phyloP scores from a whole-genome alignment of 129 eudicot genomes.

The Deinandra increscens region DNA sequence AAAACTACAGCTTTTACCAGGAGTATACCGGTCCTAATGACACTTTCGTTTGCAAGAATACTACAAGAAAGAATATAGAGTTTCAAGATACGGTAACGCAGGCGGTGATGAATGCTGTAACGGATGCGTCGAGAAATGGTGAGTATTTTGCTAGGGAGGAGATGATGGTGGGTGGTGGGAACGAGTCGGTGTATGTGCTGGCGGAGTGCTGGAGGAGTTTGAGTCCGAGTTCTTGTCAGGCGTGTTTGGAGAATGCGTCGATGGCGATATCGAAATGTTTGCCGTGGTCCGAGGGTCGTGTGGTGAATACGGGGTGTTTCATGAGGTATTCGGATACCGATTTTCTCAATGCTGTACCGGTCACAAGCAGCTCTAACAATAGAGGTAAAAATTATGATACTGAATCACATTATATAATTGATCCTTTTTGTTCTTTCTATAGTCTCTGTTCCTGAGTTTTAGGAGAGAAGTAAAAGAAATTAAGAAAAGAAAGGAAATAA shows the following conservation, averaged over 20 bases:
- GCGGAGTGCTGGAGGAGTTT: slow-evolving; percentile 79
- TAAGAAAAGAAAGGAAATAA: no score
- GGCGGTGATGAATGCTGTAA: slow-evolving; percentile 49
- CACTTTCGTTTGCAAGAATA: slow-evolving; percentile 47
- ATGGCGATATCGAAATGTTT: slow-evolving; percentile 43
- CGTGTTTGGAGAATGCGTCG: slow-evolving; percentile 64
- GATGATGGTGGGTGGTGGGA: slow-evolving; percentile 32
- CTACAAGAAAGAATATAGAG: slow-evolving; percentile 29
- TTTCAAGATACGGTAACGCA: slow-evolving; percentile 39
- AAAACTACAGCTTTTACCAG: slow-evolving; percentile 48
- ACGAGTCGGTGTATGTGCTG: slow-evolving; percentile 51
- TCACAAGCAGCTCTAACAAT: slow-evolving; percentile 41
- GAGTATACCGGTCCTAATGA: slow-evolving; percentile 48
- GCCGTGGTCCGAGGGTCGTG: slow-evolving; percentile 73
- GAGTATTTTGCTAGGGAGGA: slow-evolving; percentile 41
- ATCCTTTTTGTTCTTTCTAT: no score
- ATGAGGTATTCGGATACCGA: slow-evolving; percentile 76
- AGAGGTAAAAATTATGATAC: slow-evolving; percentile 9
- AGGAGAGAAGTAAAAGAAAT: no score
- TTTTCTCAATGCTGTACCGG: slow-evolving; percentile 57
- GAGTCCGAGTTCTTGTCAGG: slow-evolving; percentile 45
- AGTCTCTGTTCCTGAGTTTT: no score
- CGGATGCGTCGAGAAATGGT: slow-evolving; percentile 33
- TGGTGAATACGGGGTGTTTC: slow-evolving; percentile 68
- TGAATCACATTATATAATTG: background rate